These are phyloP conservation scores for Laguncularia racemosa DNA, from an alignment of 345 rosid genomes.

Conservation along the genomic window DNA sequence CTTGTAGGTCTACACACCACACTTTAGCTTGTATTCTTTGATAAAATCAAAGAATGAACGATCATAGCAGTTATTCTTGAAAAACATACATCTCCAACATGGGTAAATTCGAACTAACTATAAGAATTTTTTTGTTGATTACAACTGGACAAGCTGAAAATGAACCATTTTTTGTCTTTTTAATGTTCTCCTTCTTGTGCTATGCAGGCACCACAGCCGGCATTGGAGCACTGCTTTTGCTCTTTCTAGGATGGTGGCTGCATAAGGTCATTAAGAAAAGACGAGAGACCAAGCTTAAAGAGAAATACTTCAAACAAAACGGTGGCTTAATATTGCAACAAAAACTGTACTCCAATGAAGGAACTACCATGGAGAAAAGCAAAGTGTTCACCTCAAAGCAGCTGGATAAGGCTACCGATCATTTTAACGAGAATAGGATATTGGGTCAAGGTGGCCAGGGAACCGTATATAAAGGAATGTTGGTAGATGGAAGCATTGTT, in stretches of 20 bases:
- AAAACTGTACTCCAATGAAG: conserved; percentile 4
- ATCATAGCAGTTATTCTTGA: neutral
- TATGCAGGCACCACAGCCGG: neutral
- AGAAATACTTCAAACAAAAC: conserved; percentile 8
- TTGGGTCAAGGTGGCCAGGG: conserved; percentile 17
- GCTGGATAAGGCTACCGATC: conserved; percentile 9
- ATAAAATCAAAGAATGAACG: no score
- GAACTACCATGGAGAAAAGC: conserved; percentile 3
- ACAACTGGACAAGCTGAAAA: neutral
- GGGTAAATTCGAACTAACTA: neutral
- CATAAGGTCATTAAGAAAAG: conserved; percentile 5
- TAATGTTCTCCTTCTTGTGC: neutral
- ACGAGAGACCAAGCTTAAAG: conserved; percentile 3
- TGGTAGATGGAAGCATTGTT: conserved; percentile 10
- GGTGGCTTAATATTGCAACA: conserved; percentile 11
- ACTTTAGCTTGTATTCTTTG: no score
- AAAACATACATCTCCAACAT: neutral
- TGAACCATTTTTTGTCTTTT: neutral
- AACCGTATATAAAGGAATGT: conserved; percentile 16
- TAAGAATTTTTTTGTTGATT: neutral
- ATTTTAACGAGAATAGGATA: conserved; percentile 5
- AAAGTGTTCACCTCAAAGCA: conserved; percentile 6
- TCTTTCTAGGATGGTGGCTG: neutral
- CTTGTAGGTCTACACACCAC: no score
- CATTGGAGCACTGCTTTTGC: conserved; percentile 2